A percentile compares a stretch with the other conserved stretches of the same genome.
Conservation (phyloP, 2,329 filamentous ascomycete species). For the Ceratocystis harringtonii region DNA sequence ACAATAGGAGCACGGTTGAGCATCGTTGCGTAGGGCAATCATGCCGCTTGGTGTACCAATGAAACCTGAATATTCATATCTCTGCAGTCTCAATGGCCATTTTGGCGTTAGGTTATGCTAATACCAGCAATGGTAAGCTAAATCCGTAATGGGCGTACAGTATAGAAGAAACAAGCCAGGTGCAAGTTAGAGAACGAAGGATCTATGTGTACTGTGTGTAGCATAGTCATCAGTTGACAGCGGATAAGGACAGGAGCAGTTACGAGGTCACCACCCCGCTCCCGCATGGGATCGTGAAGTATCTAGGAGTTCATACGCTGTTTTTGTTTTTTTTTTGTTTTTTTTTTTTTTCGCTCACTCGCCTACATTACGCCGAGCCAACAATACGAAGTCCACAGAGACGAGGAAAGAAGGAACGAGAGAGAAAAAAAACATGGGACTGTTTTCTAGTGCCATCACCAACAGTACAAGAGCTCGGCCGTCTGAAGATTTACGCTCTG, state of each 20-base stretch:
- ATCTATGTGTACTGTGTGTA: background rate
- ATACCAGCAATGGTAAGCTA: too few species aligned
- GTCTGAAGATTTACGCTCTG: background rate
- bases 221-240: background rate
- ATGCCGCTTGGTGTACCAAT: background rate
- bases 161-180: background rate
- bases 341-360: background rate
- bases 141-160: too few species aligned
- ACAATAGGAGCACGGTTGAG: background rate
- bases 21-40: background rate
- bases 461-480: background rate
- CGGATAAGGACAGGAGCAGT: slow-evolving; percentile 2
- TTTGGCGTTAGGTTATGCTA: background rate
- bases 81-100: background rate
- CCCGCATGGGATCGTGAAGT: background rate
- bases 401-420: background rate
- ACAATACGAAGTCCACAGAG: background rate
- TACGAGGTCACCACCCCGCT: background rate
- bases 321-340: too few species aligned
- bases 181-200: background rate
- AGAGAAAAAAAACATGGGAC: background rate
- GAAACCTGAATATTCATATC: background rate
- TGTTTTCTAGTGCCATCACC: background rate
- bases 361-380: background rate
- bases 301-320: background rate